Evolutionary conservation across 352 stramenopile species (phyloP).

Genomic region (Phytophthora syringae): DNA sequence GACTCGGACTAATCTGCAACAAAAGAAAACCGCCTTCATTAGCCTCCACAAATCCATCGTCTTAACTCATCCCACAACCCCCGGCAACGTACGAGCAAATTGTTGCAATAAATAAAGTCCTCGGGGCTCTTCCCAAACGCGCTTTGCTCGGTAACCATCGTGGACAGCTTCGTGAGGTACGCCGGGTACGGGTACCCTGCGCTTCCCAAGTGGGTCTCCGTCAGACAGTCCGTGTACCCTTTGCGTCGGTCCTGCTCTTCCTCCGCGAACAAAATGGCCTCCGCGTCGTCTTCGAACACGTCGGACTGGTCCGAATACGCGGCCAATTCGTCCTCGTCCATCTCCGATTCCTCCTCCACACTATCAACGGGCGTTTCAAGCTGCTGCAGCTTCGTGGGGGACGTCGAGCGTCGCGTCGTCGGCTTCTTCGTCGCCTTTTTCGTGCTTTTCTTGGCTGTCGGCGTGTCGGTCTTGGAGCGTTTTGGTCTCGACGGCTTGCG

Average conservation of each 20-base stretch:
- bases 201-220: constrained; percentile 55
- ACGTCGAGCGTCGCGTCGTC: constrained; percentile 8
- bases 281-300: constrained; percentile 80
- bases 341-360: constrained; percentile 40
- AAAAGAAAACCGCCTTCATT: constrained; percentile 5
- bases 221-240: constrained; percentile 54
- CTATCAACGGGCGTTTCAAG: constrained; percentile 38
- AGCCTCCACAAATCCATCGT: not conserved
- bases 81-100: constrained; percentile 60
- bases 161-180: constrained; percentile 64
- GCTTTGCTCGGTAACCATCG: constrained; percentile 60
- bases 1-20: constrained; percentile 47
- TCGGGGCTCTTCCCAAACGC: constrained; percentile 68
- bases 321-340: constrained; percentile 50
- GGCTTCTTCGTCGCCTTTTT: constrained; percentile 11
- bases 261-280: constrained; percentile 67
- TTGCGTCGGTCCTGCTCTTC: constrained; percentile 46
- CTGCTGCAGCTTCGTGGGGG: constrained; percentile 15
- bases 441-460: constrained; percentile 22
- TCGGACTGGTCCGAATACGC: constrained; percentile 68
- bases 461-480: constrained; percentile 17
- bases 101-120: constrained; percentile 84
- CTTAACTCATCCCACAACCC: not conserved
- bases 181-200: constrained; percentile 62
- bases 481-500: constrained; percentile 24